A percentile compares a stretch with the other conserved stretches of the same genome.
Conservation (phyloP, 2,329 filamentous ascomycete genomes). For the Colletotrichum spaethianum region DNA sequence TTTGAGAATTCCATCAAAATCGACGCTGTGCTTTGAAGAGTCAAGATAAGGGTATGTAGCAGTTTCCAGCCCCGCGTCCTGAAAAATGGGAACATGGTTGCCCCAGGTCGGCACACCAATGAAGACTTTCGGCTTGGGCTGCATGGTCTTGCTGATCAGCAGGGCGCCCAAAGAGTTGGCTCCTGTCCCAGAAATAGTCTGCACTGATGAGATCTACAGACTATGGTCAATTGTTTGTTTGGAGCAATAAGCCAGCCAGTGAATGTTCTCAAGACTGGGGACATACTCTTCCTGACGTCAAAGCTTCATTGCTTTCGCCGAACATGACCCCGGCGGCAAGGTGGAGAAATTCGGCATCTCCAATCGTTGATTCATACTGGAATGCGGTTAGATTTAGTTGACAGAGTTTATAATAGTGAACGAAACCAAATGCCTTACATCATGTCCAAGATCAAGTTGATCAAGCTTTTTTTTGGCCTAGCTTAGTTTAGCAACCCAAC, state of each 20-base stretch:
- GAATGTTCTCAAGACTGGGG: neutral
- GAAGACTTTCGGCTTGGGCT: constrained; percentile 47
- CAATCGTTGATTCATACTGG: constrained; percentile 54
- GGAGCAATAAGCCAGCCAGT: no score
- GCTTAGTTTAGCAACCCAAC: neutral
- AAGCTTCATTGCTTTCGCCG: constrained; percentile 42
- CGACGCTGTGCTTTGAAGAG: constrained; percentile 43
- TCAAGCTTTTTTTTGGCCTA: constrained; percentile 46
- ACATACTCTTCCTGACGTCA: constrained; percentile 12
- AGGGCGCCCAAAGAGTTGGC: constrained; percentile 53
- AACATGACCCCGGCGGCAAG: constrained; percentile 50
- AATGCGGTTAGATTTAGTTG: neutral
- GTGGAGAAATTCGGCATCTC: constrained; percentile 49
- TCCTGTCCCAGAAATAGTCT: constrained; percentile 56
- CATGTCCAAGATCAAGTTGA: constrained; percentile 45
- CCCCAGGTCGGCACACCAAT: constrained; percentile 52
- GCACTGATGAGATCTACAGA: constrained; percentile 50
- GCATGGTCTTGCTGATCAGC: constrained; percentile 46
- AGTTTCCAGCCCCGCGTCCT: constrained; percentile 48
- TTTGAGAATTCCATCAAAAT: constrained; percentile 47
- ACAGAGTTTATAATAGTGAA: neutral
- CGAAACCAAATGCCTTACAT: constrained; percentile 41
- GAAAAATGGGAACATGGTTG: constrained; percentile 52
- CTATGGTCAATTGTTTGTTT: neutral
- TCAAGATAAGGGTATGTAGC: constrained; percentile 51